Conservation (phyloP, 1,139 yeast genomes). For the Debaryomyces sp. region DNA sequence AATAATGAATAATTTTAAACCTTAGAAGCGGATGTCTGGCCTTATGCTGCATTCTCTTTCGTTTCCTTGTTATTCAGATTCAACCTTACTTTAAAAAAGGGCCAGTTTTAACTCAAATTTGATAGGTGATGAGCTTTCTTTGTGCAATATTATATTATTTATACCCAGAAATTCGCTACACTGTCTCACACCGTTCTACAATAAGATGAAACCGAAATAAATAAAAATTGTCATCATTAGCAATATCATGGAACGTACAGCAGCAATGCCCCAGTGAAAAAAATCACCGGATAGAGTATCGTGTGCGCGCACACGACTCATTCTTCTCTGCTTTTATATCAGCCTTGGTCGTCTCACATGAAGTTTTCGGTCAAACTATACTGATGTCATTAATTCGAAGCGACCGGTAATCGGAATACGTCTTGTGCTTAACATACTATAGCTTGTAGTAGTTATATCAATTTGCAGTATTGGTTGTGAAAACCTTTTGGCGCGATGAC, state of each 20-base stretch:
- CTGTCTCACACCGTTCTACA: neutral
- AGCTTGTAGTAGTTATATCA: neutral
- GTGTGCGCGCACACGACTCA: neutral
- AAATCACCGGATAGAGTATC: neutral
- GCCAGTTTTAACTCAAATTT: neutral
- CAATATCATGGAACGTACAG: neutral
- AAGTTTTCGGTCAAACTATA: neutral
- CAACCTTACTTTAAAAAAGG: neutral
- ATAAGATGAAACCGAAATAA: neutral
- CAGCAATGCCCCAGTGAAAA: constrained; percentile 7
- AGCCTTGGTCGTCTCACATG: neutral
- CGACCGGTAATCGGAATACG: neutral
- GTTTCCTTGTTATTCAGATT: neutral
- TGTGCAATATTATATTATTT: neutral
- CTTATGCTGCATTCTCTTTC: constrained; percentile 1
- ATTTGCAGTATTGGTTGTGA: neutral
- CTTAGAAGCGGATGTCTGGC: constrained; percentile 16
- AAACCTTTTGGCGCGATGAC: neutral
- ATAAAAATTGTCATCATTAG: neutral
- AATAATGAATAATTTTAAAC: constrained; percentile 38
- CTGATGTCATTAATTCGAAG: neutral
- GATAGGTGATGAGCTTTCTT: neutral
- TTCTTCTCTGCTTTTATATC: neutral
- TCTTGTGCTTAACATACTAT: neutral
- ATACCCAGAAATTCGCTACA: neutral